Percentiles rank a stretch among this genome's conserved stretches.
Evolutionary conservation across 2,329 filamentous ascomycete genomes (phyloP).

Genomic region (Pseudonectria buxi): DNA sequence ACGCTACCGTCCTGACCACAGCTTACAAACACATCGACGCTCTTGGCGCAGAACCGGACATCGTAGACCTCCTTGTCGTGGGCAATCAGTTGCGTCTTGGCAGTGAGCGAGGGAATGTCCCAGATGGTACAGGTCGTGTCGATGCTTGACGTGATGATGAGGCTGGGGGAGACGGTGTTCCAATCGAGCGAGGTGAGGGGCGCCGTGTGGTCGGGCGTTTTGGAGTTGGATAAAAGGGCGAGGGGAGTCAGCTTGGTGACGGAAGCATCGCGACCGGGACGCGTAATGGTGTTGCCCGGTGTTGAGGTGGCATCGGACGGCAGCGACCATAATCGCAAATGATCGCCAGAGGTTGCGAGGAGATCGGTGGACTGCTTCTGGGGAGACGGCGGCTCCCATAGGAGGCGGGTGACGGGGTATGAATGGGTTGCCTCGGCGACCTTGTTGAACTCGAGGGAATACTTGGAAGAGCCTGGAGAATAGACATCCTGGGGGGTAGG

Average conservation of each 20-base stretch:
- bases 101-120: slow-evolving; percentile 96
- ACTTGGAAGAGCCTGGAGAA: slow-evolving; percentile 62
- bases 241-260: slow-evolving; percentile 82
- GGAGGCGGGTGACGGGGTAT: slow-evolving; percentile 87
- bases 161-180: slow-evolving; percentile 93
- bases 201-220: slow-evolving; percentile 95
- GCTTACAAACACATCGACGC: slow-evolving; percentile 97
- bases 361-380: slow-evolving; percentile 95
- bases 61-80: slow-evolving; percentile 99
- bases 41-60: slow-evolving; percentile 95
- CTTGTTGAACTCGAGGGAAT: slow-evolving; percentile 82
- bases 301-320: slow-evolving; percentile 57
- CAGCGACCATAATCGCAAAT: slow-evolving; percentile 88
- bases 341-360: slow-evolving; percentile 89
- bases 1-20: slow-evolving; percentile 97
- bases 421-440: slow-evolving; percentile 95
- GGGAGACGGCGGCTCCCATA: slow-evolving; percentile 93
- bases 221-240: slow-evolving; percentile 91
- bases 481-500: slow-evolving; percentile 64
- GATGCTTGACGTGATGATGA: slow-evolving; percentile 98
- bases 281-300: slow-evolving; percentile 61
- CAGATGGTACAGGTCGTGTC: slow-evolving; percentile 99
- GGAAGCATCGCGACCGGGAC: slow-evolving; percentile 49
- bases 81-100: slow-evolving; percentile 95
- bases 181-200: slow-evolving; percentile 94